Evolutionary conservation across 306 rosid genomes (phyloP).

Genomic region (Sophora flavescens): DNA sequence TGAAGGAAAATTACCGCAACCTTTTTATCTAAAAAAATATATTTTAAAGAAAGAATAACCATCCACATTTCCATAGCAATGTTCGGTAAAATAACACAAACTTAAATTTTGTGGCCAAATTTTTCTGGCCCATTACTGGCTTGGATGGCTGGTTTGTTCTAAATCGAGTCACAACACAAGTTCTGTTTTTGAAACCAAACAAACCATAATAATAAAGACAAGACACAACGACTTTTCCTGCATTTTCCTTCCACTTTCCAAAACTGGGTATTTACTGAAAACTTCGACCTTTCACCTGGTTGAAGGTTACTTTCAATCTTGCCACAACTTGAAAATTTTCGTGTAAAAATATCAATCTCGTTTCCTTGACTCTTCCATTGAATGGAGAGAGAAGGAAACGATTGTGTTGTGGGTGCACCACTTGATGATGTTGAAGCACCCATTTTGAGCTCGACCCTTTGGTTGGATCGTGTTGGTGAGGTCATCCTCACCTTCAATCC

Average conservation of each 20-base stretch:
- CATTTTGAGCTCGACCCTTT: slow-evolving; percentile 60
- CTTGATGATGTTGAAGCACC: slow-evolving; percentile 41
- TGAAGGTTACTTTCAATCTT: slow-evolving; percentile 13
- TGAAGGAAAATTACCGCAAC: no score
- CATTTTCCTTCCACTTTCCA: slow-evolving; percentile 13
- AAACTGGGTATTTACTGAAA: slow-evolving; percentile 8
- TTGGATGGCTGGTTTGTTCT: not conserved
- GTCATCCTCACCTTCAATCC: slow-evolving; percentile 64
- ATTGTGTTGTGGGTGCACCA: slow-evolving; percentile 38
- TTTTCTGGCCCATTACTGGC: slow-evolving; percentile 22
- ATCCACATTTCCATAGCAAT: not conserved
- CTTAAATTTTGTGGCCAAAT: not conserved
- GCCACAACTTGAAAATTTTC: not conserved
- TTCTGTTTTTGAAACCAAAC: not conserved
- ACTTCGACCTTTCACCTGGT: slow-evolving; percentile 2
- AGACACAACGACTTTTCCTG: not conserved
- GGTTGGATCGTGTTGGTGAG: slow-evolving; percentile 73
- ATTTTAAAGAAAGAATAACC: slow-evolving; percentile 1
- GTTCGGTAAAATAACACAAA: not conserved
- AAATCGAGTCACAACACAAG: slow-evolving; percentile 42
- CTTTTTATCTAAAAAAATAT: no score
- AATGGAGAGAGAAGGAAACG: slow-evolving; percentile 63
- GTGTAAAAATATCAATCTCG: slow-evolving; percentile 40
- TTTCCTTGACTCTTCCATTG: slow-evolving; percentile 61
- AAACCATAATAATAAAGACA: not conserved